Evolutionary conservation across 495 filamentous ascomycete genomes (phyloP).

Genomic region (Parachaetomium inaequale): DNA sequence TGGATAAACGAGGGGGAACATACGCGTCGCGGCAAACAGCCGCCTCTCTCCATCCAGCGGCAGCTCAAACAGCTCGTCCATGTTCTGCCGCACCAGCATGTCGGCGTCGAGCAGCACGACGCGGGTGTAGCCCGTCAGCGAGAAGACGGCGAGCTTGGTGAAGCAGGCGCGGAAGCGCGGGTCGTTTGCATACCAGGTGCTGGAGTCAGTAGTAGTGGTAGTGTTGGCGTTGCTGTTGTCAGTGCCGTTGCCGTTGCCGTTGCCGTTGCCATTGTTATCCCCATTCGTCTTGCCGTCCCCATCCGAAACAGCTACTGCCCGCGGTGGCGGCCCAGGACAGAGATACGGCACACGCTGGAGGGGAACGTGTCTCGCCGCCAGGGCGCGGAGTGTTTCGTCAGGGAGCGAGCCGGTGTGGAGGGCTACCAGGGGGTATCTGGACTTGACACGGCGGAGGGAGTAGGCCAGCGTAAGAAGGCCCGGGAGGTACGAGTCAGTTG

Average conservation of each 20-base stretch:
- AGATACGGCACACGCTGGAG: constrained; percentile 61
- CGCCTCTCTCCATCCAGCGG: constrained; percentile 49
- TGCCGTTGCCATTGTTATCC: constrained; percentile 11
- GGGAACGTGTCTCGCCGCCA: constrained; percentile 60
- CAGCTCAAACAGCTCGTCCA: constrained; percentile 83
- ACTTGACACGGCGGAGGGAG: constrained; percentile 54
- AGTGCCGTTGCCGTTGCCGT: constrained; percentile 38
- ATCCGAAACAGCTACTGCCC: constrained; percentile 32
- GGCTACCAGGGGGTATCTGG: constrained; percentile 68
- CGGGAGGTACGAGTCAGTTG: constrained; percentile 68
- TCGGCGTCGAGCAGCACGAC: constrained; percentile 80
- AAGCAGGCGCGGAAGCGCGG: constrained; percentile 78
- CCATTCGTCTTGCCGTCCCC: constrained; percentile 46
- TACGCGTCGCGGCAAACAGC: constrained; percentile 8
- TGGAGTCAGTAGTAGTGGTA: neutral
- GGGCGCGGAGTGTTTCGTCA: constrained; percentile 56
- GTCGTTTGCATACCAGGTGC: constrained; percentile 42
- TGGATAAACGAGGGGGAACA: constrained; percentile 30
- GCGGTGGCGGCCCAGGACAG: constrained; percentile 39
- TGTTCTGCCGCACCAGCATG: constrained; percentile 73
- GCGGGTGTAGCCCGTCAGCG: constrained; percentile 63
- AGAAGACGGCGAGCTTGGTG: constrained; percentile 77
- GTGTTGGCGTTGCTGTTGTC: neutral
- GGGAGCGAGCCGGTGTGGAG: constrained; percentile 73
- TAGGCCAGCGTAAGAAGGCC: constrained; percentile 70